phyloP scores from a whole-genome alignment of 768 basidiomycete genomes.

The Leccinum fibrillosum region DNA sequence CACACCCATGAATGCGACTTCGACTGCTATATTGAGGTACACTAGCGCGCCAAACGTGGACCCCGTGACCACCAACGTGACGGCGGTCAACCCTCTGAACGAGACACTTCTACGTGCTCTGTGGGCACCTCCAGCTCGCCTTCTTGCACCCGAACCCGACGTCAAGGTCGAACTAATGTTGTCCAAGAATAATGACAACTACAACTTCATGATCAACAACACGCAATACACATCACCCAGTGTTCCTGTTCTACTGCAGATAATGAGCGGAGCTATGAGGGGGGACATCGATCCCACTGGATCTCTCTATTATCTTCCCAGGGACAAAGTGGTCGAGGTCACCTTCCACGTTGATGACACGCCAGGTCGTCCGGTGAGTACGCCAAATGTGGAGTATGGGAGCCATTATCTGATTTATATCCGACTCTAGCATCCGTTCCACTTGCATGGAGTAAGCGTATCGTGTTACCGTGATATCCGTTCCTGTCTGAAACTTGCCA shows the following conservation, averaged over 20 bases:
- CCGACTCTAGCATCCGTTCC: slow-evolving; percentile 17
- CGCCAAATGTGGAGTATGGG: too few relatives aligned
- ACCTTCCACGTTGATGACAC: slow-evolving; percentile 10
- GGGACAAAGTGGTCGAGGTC: slow-evolving; percentile 16
- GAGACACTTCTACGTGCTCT: slow-evolving; percentile 20
- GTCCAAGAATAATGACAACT: slow-evolving; percentile 6
- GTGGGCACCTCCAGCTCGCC: slow-evolving; percentile 4
- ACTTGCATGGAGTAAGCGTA: slow-evolving; percentile 20
- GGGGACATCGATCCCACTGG: slow-evolving; percentile 1
- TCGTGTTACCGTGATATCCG: background rate
- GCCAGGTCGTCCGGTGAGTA: slow-evolving; percentile 30
- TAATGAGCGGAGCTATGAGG: slow-evolving; percentile 20
- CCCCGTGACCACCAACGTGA: slow-evolving; percentile 4
- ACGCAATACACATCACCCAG: slow-evolving; percentile 11
- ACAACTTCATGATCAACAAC: slow-evolving; percentile 14
- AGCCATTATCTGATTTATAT: background rate
- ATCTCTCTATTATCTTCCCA: slow-evolving; percentile 15
- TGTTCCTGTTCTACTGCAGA: slow-evolving; percentile 18
- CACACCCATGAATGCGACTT: background rate
- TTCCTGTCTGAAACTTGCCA: background rate
- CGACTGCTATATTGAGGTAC: slow-evolving; percentile 18
- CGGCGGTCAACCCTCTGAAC: slow-evolving; percentile 4
- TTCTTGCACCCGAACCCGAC: slow-evolving; percentile 18
- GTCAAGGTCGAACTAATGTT: slow-evolving; percentile 15
- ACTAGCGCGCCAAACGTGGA: slow-evolving; percentile 11